phyloP scores from a whole-genome alignment of 345 rosid species.

The Brassica napus region Da-Ae NC_063445.1:45561501-45562000 shows the following conservation, averaged over 20 bases:
- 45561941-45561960: slow-evolving; percentile 41
- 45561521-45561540: neutral
- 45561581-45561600: neutral
- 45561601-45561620: neutral
- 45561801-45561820: slow-evolving; percentile 67
- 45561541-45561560: neutral
- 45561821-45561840: slow-evolving; percentile 60
- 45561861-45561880: neutral
- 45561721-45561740: neutral
- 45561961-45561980: slow-evolving; percentile 61
- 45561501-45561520: neutral
- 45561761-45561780: slow-evolving; percentile 57
- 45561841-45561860: slow-evolving; percentile 12
- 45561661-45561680: neutral
- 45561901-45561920: neutral
- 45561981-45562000: slow-evolving; percentile 55
- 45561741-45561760: slow-evolving; percentile 66
- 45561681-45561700: neutral
- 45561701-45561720: neutral
- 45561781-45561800: slow-evolving; percentile 54
- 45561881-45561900: neutral
- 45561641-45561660: neutral
- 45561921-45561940: slow-evolving; percentile 30
- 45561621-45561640: neutral
- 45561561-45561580: neutral